These are phyloP conservation scores for Phaeotremella skinneri DNA, from an alignment of 768 basidiomycete species.

Conservation along the genomic window DNA sequence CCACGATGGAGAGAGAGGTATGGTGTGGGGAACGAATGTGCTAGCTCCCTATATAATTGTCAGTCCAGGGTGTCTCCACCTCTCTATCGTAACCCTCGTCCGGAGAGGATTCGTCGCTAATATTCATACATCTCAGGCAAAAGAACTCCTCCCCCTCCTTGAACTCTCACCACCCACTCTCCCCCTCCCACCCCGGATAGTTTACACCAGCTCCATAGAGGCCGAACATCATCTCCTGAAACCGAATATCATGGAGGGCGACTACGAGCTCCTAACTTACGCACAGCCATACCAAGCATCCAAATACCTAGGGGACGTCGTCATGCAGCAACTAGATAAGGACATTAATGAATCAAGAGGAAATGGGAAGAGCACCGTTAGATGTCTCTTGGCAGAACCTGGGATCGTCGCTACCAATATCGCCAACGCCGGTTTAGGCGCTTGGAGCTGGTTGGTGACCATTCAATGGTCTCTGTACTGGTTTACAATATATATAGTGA, in stretches of 20 bases:
- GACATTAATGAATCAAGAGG: slow-evolving; percentile 14
- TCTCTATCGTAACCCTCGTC: neutral
- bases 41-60: slow-evolving; percentile 47
- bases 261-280: slow-evolving; percentile 37
- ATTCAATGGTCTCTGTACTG: slow-evolving; percentile 22
- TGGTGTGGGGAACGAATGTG: slow-evolving; percentile 47
- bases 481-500: slow-evolving; percentile 30
- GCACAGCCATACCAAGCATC: slow-evolving; percentile 38
- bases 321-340: slow-evolving; percentile 41
- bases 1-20: slow-evolving; percentile 48
- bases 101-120: neutral
- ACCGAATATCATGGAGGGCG: slow-evolving; percentile 23
- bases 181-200: slow-evolving; percentile 43
- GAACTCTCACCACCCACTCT: slow-evolving; percentile 34
- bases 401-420: slow-evolving; percentile 29
- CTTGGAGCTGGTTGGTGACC: slow-evolving; percentile 6
- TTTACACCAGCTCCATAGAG: slow-evolving; percentile 41
- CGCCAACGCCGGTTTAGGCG: slow-evolving; percentile 18
- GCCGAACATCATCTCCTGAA: slow-evolving; percentile 20
- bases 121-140: slow-evolving; percentile 24
- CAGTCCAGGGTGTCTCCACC: slow-evolving; percentile 6
- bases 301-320: slow-evolving; percentile 46
- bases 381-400: slow-evolving; percentile 28
- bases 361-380: slow-evolving; percentile 13
- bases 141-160: slow-evolving; percentile 40